Evolutionary conservation across 495 filamentous ascomycete genomes (phyloP).

Genomic region (Xylaria longipes): DNA sequence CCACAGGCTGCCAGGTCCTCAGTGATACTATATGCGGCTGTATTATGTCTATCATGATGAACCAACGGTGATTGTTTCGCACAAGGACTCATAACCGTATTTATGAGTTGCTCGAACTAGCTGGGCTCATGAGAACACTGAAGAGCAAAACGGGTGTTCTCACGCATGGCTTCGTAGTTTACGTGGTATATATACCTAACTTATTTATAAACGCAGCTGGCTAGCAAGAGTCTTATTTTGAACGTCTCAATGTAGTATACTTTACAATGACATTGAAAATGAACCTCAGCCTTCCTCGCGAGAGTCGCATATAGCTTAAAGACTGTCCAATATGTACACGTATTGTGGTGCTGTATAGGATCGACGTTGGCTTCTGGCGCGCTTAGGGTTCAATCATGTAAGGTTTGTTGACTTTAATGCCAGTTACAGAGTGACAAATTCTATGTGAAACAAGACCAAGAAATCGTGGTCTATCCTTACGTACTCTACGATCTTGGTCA

Average conservation of each 20-base stretch:
- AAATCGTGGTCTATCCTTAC: background rate
- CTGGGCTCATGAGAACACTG: too few relatives aligned
- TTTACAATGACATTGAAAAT: background rate
- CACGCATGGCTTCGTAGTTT: too few relatives aligned
- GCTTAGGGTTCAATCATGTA: background rate
- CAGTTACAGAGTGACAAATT: background rate
- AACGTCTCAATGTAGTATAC: background rate
- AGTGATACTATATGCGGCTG: background rate
- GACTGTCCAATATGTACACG: background rate
- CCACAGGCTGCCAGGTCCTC: background rate
- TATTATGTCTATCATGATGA: too few relatives aligned
- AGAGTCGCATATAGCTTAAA: background rate
- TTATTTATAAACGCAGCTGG: background rate
- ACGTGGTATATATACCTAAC: too few relatives aligned
- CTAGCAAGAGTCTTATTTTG: background rate
- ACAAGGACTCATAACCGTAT: background rate
- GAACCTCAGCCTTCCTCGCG: background rate
- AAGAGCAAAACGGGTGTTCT: too few relatives aligned
- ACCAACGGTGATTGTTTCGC: background rate
- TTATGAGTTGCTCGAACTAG: too few relatives aligned
- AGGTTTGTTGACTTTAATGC: background rate
- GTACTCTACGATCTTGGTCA: background rate
- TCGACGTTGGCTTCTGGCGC: background rate
- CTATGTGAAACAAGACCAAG: background rate
- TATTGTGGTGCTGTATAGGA: background rate